These are phyloP conservation scores for Speleostelium caveatum DNA, from an alignment of 78 protist genomes.

Conservation along the genomic window DNA sequence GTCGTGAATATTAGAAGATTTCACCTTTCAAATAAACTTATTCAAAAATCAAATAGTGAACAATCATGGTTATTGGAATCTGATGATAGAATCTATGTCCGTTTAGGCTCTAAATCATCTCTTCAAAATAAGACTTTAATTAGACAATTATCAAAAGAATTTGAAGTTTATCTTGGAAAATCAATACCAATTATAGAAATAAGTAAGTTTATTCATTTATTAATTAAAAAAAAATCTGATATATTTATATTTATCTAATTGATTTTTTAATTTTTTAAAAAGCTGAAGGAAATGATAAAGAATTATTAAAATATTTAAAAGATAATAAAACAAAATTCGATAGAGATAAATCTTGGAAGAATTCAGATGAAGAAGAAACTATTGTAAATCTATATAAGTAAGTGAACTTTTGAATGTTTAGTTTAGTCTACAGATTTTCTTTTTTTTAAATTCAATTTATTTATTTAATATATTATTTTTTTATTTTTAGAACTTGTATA, in stretches of 20 bases:
- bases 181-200: neutral
- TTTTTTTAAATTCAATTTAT: too few species aligned
- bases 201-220: too few species aligned
- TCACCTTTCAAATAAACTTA: conserved; percentile 7
- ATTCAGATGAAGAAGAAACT: conserved; percentile 27
- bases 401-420: too few species aligned
- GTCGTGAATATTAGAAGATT: neutral
- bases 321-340: conserved; percentile 38
- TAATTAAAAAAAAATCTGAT: too few species aligned
- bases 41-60: neutral
- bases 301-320: conserved; percentile 13
- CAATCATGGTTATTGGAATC: conserved; percentile 19
- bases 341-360: conserved; percentile 29
- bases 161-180: neutral
- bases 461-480: too few species aligned
- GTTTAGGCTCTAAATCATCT: conserved; percentile 34
- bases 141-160: conserved; percentile 28
- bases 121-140: neutral
- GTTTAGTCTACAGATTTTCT: too few species aligned
- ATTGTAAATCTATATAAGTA: conserved; percentile 59
- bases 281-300: conserved; percentile 4
- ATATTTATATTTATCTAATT: too few species aligned
- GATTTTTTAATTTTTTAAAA: too few species aligned
- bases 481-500: neutral
- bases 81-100: neutral